A percentile compares a stretch with the other conserved stretches of the same genome.
Conservation (phyloP, 1,284 basidiomycete genomes). For the Leucoagaricus sp. region DNA sequence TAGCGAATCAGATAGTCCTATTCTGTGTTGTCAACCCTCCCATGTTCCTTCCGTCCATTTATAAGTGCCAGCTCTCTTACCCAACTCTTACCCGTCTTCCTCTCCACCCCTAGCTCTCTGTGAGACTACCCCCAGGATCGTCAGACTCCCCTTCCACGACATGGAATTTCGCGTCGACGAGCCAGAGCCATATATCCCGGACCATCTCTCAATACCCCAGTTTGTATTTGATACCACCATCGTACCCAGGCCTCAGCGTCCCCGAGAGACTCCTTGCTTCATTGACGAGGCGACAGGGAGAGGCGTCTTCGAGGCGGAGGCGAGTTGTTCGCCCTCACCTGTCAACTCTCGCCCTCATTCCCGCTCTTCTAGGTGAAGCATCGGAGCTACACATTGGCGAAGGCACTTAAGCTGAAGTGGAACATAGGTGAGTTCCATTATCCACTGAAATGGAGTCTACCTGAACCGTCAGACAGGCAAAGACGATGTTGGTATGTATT, state of each 20-base stretch:
- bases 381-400: conserved; percentile 62
- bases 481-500: conserved; percentile 43
- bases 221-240: conserved; percentile 63
- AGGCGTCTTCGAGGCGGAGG: conserved; percentile 49
- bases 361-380: conserved; percentile 29
- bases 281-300: conserved; percentile 65
- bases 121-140: too few species aligned
- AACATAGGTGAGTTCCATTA: conserved; percentile 49
- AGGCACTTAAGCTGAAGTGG: conserved; percentile 56
- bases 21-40: not conserved
- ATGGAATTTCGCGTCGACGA: conserved; percentile 45
- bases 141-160: conserved; percentile 34
- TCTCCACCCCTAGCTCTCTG: too few species aligned
- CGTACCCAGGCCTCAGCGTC: conserved; percentile 44
- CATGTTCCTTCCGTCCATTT: conserved; percentile 13
- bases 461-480: conserved; percentile 26
- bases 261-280: conserved; percentile 53
- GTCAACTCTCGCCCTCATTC: not conserved
- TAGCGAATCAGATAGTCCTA: not conserved
- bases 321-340: conserved; percentile 26
- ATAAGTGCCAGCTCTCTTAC: conserved; percentile 4
- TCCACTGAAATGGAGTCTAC: not conserved
- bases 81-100: not conserved
- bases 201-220: conserved; percentile 72
- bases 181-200: conserved; percentile 57